Percentiles rank a stretch among this genome's conserved stretches.
phyloP scores from a whole-genome alignment of 2,329 filamentous ascomycete species.

The Penicillium sp. region DNA sequence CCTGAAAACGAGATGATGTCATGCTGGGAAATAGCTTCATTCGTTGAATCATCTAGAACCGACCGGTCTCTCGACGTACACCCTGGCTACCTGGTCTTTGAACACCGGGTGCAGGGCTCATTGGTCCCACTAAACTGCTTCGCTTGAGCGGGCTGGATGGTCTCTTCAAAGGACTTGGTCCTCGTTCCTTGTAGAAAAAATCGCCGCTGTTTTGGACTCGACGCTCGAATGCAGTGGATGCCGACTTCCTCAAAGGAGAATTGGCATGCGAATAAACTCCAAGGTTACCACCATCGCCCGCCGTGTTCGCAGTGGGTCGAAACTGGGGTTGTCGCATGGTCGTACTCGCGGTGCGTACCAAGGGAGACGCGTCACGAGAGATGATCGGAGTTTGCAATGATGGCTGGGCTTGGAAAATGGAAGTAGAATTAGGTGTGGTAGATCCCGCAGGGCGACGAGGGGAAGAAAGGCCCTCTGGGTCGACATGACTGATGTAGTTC shows the following conservation, averaged over 20 bases:
- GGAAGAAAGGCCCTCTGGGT: constrained; percentile 59
- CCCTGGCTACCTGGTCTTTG: constrained; percentile 36
- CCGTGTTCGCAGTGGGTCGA: constrained; percentile 41
- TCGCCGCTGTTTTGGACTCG: constrained; percentile 41
- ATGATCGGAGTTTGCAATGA: constrained; percentile 42
- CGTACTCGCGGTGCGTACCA: constrained; percentile 40
- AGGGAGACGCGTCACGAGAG: constrained; percentile 49
- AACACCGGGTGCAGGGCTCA: constrained; percentile 29
- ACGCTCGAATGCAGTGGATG: constrained; percentile 54
- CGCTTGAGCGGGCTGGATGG: constrained; percentile 45
- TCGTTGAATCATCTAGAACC: constrained; percentile 25
- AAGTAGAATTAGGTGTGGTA: constrained; percentile 44
- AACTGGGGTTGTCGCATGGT: constrained; percentile 57
- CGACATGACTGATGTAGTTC: constrained; percentile 69
- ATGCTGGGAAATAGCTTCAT: constrained; percentile 1
- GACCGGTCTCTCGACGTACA: constrained; percentile 31
- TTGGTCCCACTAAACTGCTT: constrained; percentile 40
- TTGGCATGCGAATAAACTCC: constrained; percentile 76
- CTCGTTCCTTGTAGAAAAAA: constrained; percentile 36
- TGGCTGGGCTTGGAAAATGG: constrained; percentile 28
- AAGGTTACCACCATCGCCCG: constrained; percentile 69
- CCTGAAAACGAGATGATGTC: constrained; percentile 2
- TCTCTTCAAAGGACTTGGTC: constrained; percentile 38
- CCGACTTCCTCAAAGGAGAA: constrained; percentile 78
- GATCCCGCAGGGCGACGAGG: constrained; percentile 40